A percentile compares a stretch with the other conserved stretches of the same genome.
phyloP scores from a whole-genome alignment of 2,329 filamentous ascomycete genomes.

The Venturia effusa region DNA sequence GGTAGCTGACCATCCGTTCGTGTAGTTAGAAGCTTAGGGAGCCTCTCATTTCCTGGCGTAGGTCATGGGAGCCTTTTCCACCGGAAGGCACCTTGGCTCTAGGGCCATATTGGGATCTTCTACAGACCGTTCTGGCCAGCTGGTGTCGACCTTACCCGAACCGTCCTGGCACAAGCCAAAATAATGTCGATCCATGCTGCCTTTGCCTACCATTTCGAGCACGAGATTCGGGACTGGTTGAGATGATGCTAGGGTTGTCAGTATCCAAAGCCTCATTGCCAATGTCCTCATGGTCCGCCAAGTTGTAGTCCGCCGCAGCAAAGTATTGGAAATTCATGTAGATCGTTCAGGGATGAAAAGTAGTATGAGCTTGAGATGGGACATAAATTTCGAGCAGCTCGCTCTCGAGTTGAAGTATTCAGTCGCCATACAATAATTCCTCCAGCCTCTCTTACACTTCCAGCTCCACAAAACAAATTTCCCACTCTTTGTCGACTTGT shows the following conservation, averaged over 20 bases:
- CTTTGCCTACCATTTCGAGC: neutral
- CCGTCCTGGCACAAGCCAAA: neutral
- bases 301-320: neutral
- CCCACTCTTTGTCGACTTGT: neutral
- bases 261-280: neutral
- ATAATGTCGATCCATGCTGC: neutral
- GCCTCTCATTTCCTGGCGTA: neutral
- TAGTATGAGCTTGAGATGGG: neutral
- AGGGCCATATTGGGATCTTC: neutral
- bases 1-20: neutral
- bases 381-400: neutral
- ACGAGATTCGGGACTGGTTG: neutral
- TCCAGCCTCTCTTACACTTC: neutral
- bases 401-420: neutral
- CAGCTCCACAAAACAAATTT: neutral
- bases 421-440: neutral
- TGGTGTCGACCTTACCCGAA: neutral
- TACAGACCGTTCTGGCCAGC: neutral
- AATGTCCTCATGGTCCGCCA: neutral
- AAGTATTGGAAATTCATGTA: neutral
- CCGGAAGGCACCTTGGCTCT: neutral
- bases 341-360: neutral
- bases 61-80: neutral
- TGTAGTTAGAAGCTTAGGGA: neutral
- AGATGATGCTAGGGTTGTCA: neutral